Percentiles rank a stretch among this genome's conserved stretches.
phyloP scores from a whole-genome alignment of 169 alveolate genomes.

The Plasmodium vivax region DNA sequence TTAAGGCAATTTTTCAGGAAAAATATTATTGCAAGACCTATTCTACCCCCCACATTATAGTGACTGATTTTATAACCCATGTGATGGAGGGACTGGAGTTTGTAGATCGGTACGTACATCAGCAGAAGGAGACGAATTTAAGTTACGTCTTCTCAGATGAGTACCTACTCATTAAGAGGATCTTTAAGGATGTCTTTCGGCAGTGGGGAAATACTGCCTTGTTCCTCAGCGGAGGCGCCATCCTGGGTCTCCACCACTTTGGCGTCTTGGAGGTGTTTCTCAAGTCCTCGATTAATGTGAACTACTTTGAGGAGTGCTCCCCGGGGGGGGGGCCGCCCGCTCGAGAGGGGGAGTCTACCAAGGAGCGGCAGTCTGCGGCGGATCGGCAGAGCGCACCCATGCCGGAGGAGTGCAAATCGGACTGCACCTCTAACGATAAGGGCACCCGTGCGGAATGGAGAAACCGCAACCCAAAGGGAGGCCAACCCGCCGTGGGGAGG shows the following conservation, averaged over 20 bases:
- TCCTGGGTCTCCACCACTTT: constrained; percentile 79
- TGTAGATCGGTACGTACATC: constrained; percentile 50
- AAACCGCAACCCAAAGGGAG: not conserved
- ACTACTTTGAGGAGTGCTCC: constrained; percentile 27
- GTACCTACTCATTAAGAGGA: constrained; percentile 42
- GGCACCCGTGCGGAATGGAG: not conserved
- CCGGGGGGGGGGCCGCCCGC: not conserved
- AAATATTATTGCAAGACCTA: constrained; percentile 70
- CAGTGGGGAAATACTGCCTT: constrained; percentile 82
- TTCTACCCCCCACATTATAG: constrained; percentile 63
- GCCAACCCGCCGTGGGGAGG: too few species aligned
- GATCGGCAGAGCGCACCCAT: not conserved
- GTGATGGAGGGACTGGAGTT: constrained; percentile 40
- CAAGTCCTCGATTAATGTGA: constrained; percentile 18
- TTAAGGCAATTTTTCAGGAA: constrained; percentile 55
- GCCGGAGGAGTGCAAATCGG: not conserved
- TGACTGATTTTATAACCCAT: constrained; percentile 49
- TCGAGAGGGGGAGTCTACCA: not conserved
- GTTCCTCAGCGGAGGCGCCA: constrained; percentile 83
- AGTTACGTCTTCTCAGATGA: constrained; percentile 44
- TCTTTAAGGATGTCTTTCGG: constrained; percentile 58
- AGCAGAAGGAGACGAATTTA: constrained; percentile 25
- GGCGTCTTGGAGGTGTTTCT: constrained; percentile 79
- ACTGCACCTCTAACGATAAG: not conserved
- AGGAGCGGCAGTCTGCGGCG: not conserved